Evolutionary conservation across 1,139 yeast species (phyloP).

Genomic region (Hyphopichia buzzinii): DNA sequence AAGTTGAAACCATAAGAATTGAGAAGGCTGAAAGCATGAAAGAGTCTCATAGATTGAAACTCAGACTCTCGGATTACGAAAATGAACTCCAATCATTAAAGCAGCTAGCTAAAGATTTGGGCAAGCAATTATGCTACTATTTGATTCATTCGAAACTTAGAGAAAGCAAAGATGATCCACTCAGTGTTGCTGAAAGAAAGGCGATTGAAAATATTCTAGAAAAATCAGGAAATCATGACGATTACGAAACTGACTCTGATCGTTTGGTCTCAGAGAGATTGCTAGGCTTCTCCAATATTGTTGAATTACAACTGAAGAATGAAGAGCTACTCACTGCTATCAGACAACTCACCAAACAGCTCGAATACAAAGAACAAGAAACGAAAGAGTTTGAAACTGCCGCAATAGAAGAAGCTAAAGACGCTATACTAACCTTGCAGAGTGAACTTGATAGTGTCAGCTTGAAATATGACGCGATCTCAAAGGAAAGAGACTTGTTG

Average conservation of each 20-base stretch:
- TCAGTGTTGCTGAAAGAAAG: constrained; percentile 55
- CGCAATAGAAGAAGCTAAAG: constrained; percentile 71
- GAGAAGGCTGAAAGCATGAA: constrained; percentile 44
- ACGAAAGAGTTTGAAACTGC: constrained; percentile 47
- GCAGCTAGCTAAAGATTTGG: constrained; percentile 66
- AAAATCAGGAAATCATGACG: constrained; percentile 31
- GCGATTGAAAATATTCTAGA: constrained; percentile 47
- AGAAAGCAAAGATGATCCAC: constrained; percentile 51
- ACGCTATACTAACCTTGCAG: constrained; percentile 68
- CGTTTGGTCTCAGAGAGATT: constrained; percentile 68
- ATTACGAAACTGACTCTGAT: constrained; percentile 64
- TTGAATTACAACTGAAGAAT: constrained; percentile 72
- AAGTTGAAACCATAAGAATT: constrained; percentile 34
- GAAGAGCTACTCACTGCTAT: constrained; percentile 66
- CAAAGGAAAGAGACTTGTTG: constrained; percentile 67
- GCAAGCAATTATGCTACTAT: constrained; percentile 74
- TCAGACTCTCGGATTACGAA: constrained; percentile 29
- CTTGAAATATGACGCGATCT: constrained; percentile 50
- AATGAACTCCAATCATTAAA: constrained; percentile 44
- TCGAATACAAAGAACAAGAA: constrained; percentile 55
- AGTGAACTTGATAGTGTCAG: constrained; percentile 55
- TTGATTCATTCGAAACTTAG: constrained; percentile 65
- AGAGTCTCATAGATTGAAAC: constrained; percentile 30
- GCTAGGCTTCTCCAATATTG: constrained; percentile 62
- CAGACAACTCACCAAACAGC: constrained; percentile 64